Percentiles rank a stretch among this genome's conserved stretches.
Conservation (phyloP, 1,139 yeast species). For the Saccharomyces hybrid region DNA sequence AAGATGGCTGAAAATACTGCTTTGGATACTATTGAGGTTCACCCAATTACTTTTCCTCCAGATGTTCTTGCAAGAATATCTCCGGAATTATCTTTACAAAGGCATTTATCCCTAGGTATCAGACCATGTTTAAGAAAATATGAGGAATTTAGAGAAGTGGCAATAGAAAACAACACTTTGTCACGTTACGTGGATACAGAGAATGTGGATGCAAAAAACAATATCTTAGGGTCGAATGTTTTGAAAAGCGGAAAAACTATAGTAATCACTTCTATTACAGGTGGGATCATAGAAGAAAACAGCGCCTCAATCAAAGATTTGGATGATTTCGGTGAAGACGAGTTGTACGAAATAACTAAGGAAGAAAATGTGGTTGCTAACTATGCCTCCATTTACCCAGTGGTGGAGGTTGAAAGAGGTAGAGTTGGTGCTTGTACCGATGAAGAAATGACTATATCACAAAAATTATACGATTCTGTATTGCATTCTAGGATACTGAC, state of each 20-base stretch:
- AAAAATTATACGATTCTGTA: slow-evolving; percentile 52
- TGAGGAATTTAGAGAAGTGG: slow-evolving; percentile 61
- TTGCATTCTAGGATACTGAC: slow-evolving; percentile 49
- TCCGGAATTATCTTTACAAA: slow-evolving; percentile 73
- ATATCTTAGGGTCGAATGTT: slow-evolving; percentile 63
- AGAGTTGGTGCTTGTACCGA: slow-evolving; percentile 76
- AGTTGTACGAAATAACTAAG: slow-evolving; percentile 32
- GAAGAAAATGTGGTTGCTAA: slow-evolving; percentile 18
- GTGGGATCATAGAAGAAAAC: slow-evolving; percentile 55
- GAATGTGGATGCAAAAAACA: slow-evolving; percentile 16
- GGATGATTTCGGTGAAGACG: slow-evolving; percentile 34
- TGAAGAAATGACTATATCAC: slow-evolving; percentile 81
- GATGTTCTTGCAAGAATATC: slow-evolving; percentile 76
- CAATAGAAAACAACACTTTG: slow-evolving; percentile 38
- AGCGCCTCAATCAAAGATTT: slow-evolving; percentile 30
- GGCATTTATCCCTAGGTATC: slow-evolving; percentile 64
- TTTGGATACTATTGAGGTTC: slow-evolving; percentile 19
- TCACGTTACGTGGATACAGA: slow-evolving; percentile 32
- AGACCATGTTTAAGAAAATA: slow-evolving; percentile 68
- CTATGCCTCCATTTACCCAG: slow-evolving; percentile 55
- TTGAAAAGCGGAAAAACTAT: slow-evolving; percentile 69
- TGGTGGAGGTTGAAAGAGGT: slow-evolving; percentile 75
- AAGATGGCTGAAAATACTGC: not conserved
- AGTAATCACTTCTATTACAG: slow-evolving; percentile 66
- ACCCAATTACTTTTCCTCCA: slow-evolving; percentile 51